Conservation (phyloP, 2,329 filamentous ascomycete species). For the Aspergillaceae sp. region DNA sequence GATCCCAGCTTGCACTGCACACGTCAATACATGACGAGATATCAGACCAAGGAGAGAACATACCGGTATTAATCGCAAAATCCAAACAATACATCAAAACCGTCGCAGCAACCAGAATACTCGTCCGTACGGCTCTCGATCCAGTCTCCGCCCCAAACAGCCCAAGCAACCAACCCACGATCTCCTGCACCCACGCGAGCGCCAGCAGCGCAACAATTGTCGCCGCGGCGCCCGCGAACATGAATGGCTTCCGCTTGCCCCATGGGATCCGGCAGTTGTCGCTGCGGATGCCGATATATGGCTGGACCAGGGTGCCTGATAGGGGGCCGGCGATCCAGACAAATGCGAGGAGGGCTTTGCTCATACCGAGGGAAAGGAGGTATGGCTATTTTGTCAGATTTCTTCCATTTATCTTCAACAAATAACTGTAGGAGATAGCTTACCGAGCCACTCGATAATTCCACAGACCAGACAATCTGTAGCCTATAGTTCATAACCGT, state of each 20-base stretch:
- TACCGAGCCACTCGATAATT: conserved; percentile 81
- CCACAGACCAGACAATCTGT: conserved; percentile 93
- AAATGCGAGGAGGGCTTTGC: conserved; percentile 71
- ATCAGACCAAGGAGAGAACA: conserved; percentile 7
- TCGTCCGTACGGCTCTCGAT: conserved; percentile 54
- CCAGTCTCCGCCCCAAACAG: conserved; percentile 63
- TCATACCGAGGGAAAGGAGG: conserved; percentile 68
- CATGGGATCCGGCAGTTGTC: conserved; percentile 66
- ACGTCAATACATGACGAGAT: conserved; percentile 3
- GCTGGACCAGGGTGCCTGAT: conserved; percentile 70
- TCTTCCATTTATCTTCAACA: background rate
- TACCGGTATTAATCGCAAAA: conserved; percentile 87
- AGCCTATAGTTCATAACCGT: conserved; percentile 41
- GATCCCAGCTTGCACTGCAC: conserved; percentile 73
- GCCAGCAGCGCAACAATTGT: conserved; percentile 61
- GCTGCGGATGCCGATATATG: conserved; percentile 72
- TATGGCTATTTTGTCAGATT: conserved; percentile 48
- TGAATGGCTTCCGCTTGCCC: conserved; percentile 76
- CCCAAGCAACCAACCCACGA: conserved; percentile 57
- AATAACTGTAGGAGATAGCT: conserved; percentile 15
- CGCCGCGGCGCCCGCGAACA: conserved; percentile 60
- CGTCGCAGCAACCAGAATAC: conserved; percentile 70
- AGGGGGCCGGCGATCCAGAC: conserved; percentile 79
- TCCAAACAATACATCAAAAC: conserved; percentile 83
- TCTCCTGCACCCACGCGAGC: conserved; percentile 66